A percentile compares a stretch with the other conserved stretches of the same genome.
These are phyloP conservation scores for Rhynchosporium graminicola DNA, from an alignment of 2,329 filamentous ascomycete species.

Conservation along the genomic window DNA sequence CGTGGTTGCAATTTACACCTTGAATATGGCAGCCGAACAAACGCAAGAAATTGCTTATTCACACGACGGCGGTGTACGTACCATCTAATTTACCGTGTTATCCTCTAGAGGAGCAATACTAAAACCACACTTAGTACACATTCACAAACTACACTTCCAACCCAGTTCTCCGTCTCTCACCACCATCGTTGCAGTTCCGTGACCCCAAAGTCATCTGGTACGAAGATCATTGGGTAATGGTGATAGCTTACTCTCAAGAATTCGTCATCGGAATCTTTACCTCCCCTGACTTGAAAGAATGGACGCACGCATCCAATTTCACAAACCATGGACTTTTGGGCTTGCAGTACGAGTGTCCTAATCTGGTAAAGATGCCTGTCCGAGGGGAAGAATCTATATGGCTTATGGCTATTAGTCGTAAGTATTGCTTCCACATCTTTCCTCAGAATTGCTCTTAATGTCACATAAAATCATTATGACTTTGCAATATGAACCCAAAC, in stretches of 20 bases:
- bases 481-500: not conserved
- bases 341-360: conserved; percentile 56
- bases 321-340: conserved; percentile 52
- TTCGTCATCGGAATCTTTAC: conserved; percentile 63
- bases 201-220: conserved; percentile 67
- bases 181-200: conserved; percentile 58
- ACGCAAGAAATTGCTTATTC: conserved; percentile 64
- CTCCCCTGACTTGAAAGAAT: conserved; percentile 58
- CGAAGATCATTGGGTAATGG: conserved; percentile 58
- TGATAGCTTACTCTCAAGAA: conserved; percentile 54
- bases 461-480: too few relatives aligned
- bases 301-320: conserved; percentile 61
- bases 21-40: conserved; percentile 45
- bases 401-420: conserved; percentile 51
- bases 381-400: conserved; percentile 41
- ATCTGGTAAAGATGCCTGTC: conserved; percentile 58
- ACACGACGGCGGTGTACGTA: conserved; percentile 51
- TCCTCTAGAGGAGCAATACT: not conserved
- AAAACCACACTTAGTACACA: conserved; percentile 44
- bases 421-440: not conserved
- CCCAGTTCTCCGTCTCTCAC: conserved; percentile 53
- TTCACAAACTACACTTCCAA: conserved; percentile 61
- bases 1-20: conserved; percentile 60
- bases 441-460: not conserved
- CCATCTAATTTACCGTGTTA: not conserved